A percentile compares a stretch with the other conserved stretches of the same genome.
These are phyloP conservation scores for Claviceps capensis DNA, from an alignment of 2,329 filamentous ascomycete species.

Conservation along the genomic window DNA sequence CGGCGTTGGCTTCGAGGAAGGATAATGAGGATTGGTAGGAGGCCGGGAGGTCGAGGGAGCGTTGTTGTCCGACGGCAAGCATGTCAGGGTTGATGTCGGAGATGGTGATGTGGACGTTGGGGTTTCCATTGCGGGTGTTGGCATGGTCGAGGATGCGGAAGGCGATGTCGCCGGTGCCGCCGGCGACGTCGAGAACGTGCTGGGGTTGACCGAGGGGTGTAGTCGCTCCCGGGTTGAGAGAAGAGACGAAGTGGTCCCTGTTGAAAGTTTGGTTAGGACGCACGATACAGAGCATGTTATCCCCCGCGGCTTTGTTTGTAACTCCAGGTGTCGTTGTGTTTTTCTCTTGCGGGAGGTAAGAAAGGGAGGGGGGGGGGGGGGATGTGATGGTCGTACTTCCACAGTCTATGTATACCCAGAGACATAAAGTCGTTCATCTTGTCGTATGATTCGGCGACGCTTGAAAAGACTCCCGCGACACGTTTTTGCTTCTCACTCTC, in stretches of 20 bases:
- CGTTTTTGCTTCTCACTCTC: constrained; percentile 58
- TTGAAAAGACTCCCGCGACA: constrained; percentile 86
- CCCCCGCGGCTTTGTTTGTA: neutral
- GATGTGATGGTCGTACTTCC: constrained; percentile 48
- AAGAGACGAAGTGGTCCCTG: constrained; percentile 85
- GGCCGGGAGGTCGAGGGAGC: constrained; percentile 46
- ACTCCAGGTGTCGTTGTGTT: too few relatives aligned
- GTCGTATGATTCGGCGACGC: constrained; percentile 87
- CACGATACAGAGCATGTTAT: neutral
- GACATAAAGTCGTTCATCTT: constrained; percentile 99
- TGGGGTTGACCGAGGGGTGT: constrained; percentile 32
- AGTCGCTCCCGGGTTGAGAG: constrained; percentile 65
- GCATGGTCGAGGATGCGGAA: constrained; percentile 91
- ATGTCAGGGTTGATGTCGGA: constrained; percentile 94
- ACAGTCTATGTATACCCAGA: constrained; percentile 86
- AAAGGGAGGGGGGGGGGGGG: too few relatives aligned
- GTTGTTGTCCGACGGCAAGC: constrained; percentile 76
- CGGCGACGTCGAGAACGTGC: constrained; percentile 88
- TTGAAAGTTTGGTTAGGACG: neutral
- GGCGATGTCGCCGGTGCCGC: constrained; percentile 93
- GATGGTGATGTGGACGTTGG: constrained; percentile 72
- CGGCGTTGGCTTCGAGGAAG: constrained; percentile 87
- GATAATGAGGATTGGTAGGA: constrained; percentile 43
- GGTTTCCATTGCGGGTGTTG: constrained; percentile 63
- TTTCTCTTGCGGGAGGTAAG: neutral